These are phyloP conservation scores for Kalmusia sp. DNA, from an alignment of 2,329 filamentous ascomycete species.

Conservation along the genomic window DNA sequence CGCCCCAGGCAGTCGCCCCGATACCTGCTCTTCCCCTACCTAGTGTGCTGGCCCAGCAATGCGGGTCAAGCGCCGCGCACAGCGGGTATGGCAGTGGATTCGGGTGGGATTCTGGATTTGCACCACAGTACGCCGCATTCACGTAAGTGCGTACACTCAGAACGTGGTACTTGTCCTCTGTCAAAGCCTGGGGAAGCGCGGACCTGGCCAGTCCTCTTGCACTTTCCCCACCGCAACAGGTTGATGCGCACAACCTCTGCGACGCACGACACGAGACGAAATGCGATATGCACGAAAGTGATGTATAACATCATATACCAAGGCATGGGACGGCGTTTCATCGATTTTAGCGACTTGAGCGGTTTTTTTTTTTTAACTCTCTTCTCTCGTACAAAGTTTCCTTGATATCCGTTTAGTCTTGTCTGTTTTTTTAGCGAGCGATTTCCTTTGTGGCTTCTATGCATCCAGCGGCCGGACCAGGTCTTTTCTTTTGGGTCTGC, in stretches of 20 bases:
- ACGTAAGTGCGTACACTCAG: slow-evolving; percentile 67
- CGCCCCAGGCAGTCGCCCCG: slow-evolving; percentile 75
- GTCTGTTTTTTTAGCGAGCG: slow-evolving; percentile 54
- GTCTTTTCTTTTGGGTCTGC: slow-evolving; percentile 49
- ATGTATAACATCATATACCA: slow-evolving; percentile 50
- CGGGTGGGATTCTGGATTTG: slow-evolving; percentile 87
- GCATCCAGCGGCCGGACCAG: slow-evolving; percentile 46
- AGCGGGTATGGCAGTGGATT: slow-evolving; percentile 75
- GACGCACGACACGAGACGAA: slow-evolving; percentile 51
- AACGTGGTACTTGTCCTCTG: slow-evolving; percentile 36
- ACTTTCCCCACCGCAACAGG: slow-evolving; percentile 32
- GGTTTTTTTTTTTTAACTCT: slow-evolving; percentile 36
- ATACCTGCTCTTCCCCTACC: slow-evolving; percentile 82
- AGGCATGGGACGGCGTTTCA: slow-evolving; percentile 64
- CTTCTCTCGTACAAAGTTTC: slow-evolving; percentile 48
- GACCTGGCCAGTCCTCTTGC: slow-evolving; percentile 52
- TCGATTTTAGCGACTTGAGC: slow-evolving; percentile 52
- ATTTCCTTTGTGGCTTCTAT: slow-evolving; percentile 40
- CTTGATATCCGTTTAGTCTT: slow-evolving; percentile 53
- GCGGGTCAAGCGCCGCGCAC: slow-evolving; percentile 70
- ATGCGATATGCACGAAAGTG: slow-evolving; percentile 51
- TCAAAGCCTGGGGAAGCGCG: slow-evolving; percentile 45
- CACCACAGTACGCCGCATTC: slow-evolving; percentile 72
- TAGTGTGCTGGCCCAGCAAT: slow-evolving; percentile 84
- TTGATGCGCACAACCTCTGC: slow-evolving; percentile 50